These are phyloP conservation scores for Agrocybe pediades DNA, from an alignment of 768 basidiomycete species.

Conservation along the genomic window DNA sequence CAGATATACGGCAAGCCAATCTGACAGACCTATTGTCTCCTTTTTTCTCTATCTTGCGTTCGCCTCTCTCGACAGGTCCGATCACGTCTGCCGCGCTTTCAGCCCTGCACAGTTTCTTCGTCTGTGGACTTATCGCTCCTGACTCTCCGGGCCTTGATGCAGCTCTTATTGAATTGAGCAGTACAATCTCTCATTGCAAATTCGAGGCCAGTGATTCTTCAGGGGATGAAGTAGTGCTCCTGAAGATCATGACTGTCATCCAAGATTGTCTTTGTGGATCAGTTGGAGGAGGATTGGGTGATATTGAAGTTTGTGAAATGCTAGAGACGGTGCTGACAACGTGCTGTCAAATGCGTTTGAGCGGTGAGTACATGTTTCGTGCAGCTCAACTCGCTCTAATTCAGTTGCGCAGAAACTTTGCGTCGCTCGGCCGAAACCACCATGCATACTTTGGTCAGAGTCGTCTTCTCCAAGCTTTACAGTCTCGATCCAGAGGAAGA, in stretches of 20 bases:
- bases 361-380: conserved; percentile 59
- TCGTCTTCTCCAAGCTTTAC: conserved; percentile 77
- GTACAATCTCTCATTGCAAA: conserved; percentile 92
- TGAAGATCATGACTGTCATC: conserved; percentile 90
- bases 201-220: conserved; percentile 97
- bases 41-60: conserved; percentile 92
- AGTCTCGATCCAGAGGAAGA: conserved; percentile 63
- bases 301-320: conserved; percentile 97
- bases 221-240: conserved; percentile 94
- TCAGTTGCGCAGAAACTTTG: conserved; percentile 68
- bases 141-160: conserved; percentile 56
- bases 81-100: conserved; percentile 95
- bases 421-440: conserved; percentile 86
- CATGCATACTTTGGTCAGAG: conserved; percentile 86
- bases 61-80: conserved; percentile 92
- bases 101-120: conserved; percentile 86
- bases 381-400: conserved; percentile 7
- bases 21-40: conserved; percentile 73
- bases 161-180: conserved; percentile 82
- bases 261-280: conserved; percentile 75
- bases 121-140: conserved; percentile 69
- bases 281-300: conserved; percentile 76
- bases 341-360: conserved; percentile 95
- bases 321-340: conserved; percentile 96
- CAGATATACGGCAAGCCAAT: conserved; percentile 63